phyloP scores from a whole-genome alignment of 176 grass and related monocot genomes.

The Triticum turgidum region DNA sequence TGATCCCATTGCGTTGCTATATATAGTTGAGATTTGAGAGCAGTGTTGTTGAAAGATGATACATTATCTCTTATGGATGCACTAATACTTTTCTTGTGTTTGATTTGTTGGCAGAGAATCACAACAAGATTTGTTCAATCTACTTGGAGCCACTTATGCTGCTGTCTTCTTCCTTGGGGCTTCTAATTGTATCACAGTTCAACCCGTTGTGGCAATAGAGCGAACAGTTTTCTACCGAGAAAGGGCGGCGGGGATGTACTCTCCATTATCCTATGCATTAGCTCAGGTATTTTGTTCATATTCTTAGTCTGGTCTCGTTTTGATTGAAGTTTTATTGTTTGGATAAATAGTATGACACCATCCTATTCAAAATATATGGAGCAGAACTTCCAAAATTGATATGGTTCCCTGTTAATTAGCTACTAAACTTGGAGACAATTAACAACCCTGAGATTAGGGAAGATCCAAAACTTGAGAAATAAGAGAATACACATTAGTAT shows the following conservation, averaged over 20 bases:
- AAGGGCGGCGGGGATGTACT: too few relatives aligned
- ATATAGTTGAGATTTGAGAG: slow-evolving; percentile 22
- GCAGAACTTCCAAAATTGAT: not conserved
- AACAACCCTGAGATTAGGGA: not conserved
- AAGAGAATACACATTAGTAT: not conserved
- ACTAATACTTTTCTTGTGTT: slow-evolving; percentile 29
- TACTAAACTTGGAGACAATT: not conserved
- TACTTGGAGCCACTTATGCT: too few relatives aligned
- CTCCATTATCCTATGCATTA: too few relatives aligned
- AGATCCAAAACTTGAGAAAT: not conserved
- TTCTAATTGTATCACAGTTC: too few relatives aligned
- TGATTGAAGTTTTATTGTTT: not conserved
- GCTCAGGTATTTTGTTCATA: slow-evolving; percentile 23
- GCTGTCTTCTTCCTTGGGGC: too few relatives aligned
- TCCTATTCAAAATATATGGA: not conserved
- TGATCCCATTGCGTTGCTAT: slow-evolving; percentile 19
- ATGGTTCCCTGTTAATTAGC: not conserved
- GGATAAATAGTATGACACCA: not conserved
- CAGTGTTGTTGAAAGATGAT: not conserved
- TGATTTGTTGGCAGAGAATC: not conserved
- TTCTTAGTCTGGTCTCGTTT: not conserved
- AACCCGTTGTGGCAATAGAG: too few relatives aligned
- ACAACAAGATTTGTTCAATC: too few relatives aligned
- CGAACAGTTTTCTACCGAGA: too few relatives aligned
- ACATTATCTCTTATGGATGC: not conserved